phyloP scores from a whole-genome alignment of 176 grass and related monocot genomes.

The Elaeis guineensis region DNA sequence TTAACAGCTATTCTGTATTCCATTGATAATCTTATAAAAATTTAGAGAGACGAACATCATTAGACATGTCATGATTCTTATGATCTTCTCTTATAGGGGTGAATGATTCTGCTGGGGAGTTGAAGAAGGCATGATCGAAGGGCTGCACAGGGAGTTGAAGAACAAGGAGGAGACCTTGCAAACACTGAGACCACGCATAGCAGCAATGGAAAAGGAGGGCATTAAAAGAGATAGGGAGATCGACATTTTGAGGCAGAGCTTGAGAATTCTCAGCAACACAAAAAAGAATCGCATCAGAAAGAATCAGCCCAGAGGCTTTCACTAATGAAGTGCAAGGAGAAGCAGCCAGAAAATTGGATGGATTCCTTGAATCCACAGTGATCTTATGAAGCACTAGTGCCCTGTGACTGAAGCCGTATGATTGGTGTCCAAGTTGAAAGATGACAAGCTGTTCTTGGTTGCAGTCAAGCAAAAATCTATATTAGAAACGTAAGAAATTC shows the following conservation, averaged over 20 bases:
- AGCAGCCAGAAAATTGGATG: background rate
- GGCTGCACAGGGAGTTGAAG: background rate
- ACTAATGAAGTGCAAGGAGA: background rate
- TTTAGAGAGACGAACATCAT: too few species aligned
- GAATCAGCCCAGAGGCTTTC: background rate
- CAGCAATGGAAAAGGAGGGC: constrained; percentile 5
- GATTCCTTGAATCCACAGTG: background rate
- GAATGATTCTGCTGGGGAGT: constrained; percentile 6
- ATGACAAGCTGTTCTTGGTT: too few species aligned
- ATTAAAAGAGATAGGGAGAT: constrained; percentile 11
- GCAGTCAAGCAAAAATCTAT: too few species aligned
- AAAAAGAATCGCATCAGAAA: background rate
- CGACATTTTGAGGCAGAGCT: constrained; percentile 14
- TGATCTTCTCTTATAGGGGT: background rate
- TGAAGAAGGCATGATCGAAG: constrained; percentile 1
- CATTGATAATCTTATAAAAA: too few species aligned
- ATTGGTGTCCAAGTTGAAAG: too few species aligned
- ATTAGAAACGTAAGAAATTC: too few species aligned
- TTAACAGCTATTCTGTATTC: too few species aligned
- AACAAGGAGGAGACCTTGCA: background rate
- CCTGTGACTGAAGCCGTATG: too few species aligned
- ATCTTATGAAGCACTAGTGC: too few species aligned
- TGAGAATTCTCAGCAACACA: constrained; percentile 8
- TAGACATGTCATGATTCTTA: too few species aligned
- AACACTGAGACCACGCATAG: background rate